Evolutionary conservation across 345 rosid genomes (phyloP).

Genomic region (Psidium friedrichsthalianum): DNA sequence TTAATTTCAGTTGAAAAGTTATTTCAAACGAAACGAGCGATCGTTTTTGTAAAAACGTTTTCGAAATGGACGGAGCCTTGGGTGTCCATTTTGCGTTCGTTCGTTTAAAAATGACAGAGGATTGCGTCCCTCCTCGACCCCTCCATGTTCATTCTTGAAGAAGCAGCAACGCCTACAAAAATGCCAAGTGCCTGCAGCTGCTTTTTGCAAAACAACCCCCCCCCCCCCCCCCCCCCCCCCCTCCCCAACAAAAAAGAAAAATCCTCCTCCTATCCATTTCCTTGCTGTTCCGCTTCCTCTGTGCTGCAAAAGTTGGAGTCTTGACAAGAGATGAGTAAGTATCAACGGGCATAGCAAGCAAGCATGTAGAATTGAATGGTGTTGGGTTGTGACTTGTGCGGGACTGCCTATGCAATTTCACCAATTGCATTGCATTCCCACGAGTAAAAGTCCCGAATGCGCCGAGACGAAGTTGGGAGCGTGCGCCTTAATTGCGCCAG

Average conservation of each 20-base stretch:
- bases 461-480: not conserved
- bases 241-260: too few relatives aligned
- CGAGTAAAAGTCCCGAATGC: not conserved
- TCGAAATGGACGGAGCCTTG: too few relatives aligned
- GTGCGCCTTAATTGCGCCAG: not conserved
- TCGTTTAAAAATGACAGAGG: not conserved
- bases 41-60: too few relatives aligned
- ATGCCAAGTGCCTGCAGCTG: not conserved
- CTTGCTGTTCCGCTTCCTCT: not conserved
- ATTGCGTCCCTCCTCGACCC: not conserved
- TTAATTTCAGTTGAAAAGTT: too few relatives aligned
- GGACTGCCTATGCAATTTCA: not conserved
- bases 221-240: too few relatives aligned
- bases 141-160: not conserved
- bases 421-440: not conserved
- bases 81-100: not conserved
- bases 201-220: not conserved
- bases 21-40: too few relatives aligned
- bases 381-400: not conserved
- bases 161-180: not conserved
- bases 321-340: not conserved
- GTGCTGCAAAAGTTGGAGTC: not conserved
- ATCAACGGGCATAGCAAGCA: not conserved
- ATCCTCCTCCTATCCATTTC: not conserved
- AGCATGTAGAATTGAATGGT: not conserved